Percentiles rank a stretch among this genome's conserved stretches.
These are phyloP conservation scores for Apophysomyces trapeziformis DNA, from an alignment of 371 early-diverging fungal genomes.

Conservation along the genomic window DNA sequence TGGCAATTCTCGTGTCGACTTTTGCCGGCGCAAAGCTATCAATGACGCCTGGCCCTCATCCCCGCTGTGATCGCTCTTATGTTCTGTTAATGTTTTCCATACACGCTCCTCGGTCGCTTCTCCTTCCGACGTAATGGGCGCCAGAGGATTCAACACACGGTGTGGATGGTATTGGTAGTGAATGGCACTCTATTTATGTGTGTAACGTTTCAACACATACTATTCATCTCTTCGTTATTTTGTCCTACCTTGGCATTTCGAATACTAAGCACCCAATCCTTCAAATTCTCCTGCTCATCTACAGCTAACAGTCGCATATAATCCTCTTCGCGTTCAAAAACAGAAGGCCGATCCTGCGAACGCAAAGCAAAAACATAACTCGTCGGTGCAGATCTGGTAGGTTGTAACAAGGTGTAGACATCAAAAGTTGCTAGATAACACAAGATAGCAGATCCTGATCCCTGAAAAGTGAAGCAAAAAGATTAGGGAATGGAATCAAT, in stretches of 20 bases:
- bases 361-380: conserved; percentile 84
- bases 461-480: conserved; percentile 31
- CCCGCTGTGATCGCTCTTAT: not conserved
- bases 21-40: conserved; percentile 37
- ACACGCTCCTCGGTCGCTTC: conserved; percentile 8
- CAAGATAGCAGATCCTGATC: conserved; percentile 60
- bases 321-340: conserved; percentile 85
- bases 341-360: conserved; percentile 72
- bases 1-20: conserved; percentile 38
- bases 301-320: conserved; percentile 83
- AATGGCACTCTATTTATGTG: conserved; percentile 32
- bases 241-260: conserved; percentile 72
- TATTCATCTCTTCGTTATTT: not conserved
- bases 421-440: conserved; percentile 77
- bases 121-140: conserved; percentile 20
- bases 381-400: conserved; percentile 72
- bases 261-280: conserved; percentile 87
- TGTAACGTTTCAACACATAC: not conserved
- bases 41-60: conserved; percentile 12
- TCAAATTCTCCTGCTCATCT: conserved; percentile 71
- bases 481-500: conserved; percentile 9
- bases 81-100: not conserved
- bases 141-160: conserved; percentile 41
- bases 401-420: conserved; percentile 71
- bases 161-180: conserved; percentile 43